These are phyloP conservation scores for Colletotrichum sidae DNA, from an alignment of 2,329 filamentous ascomycete species.

Conservation along the genomic window DNA sequence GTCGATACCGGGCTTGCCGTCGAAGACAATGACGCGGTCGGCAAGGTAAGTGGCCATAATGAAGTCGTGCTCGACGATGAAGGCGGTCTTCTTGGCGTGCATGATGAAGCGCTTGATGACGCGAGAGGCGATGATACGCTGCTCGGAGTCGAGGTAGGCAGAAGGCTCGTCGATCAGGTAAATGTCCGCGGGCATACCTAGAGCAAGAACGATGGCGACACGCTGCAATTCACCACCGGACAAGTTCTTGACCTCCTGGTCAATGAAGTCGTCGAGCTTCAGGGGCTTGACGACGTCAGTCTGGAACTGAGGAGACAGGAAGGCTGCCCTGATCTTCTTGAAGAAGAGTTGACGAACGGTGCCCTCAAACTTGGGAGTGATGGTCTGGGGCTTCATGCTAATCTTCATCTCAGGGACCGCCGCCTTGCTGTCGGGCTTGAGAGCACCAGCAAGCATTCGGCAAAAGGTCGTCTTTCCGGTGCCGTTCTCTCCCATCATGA, in stretches of 20 bases:
- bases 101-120: constrained; percentile 99
- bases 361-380: constrained; percentile 97
- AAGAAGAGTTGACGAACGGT: constrained; percentile 98
- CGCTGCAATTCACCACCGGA: constrained; percentile 99
- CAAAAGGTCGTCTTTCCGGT: constrained; percentile 99
- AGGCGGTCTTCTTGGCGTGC: constrained; percentile 99
- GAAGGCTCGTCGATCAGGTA: constrained; percentile 98
- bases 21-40: constrained; percentile 98
- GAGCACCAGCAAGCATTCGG: constrained; percentile 90
- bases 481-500: constrained; percentile 99
- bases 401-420: constrained; percentile 95
- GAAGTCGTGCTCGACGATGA: constrained; percentile 99
- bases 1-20: constrained; percentile 90
- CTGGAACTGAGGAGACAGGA: constrained; percentile 98
- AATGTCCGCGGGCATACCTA: constrained; percentile 95
- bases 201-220: constrained; percentile 96
- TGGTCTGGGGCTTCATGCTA: constrained; percentile 99
- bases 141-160: constrained; percentile 97
- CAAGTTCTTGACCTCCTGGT: constrained; percentile 98
- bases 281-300: constrained; percentile 99
- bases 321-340: constrained; percentile 99
- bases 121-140: constrained; percentile 95
- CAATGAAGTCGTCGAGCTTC: constrained; percentile 98
- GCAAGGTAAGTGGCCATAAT: constrained; percentile 87
- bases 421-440: constrained; percentile 86